Conservation (phyloP, 2,329 filamentous ascomycete genomes). For the Orbilia ellipsospora region DNA sequence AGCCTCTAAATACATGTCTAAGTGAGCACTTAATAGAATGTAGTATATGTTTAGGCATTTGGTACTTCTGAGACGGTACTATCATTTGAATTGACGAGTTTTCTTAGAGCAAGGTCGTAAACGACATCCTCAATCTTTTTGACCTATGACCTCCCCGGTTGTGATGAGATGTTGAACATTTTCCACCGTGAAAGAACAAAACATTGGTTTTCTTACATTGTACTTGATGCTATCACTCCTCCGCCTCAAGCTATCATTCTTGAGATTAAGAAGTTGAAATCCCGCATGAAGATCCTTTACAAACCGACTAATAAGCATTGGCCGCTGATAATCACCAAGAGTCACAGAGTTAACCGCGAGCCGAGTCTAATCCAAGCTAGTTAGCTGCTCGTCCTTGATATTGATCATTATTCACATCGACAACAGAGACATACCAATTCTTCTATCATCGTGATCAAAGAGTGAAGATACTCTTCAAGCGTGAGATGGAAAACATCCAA, state of each 20-base stretch:
- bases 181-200: too few relatives aligned
- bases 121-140: constrained; percentile 99
- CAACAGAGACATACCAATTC: constrained; percentile 71
- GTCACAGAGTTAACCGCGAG: constrained; percentile 95
- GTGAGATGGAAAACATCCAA: constrained; percentile 92
- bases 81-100: constrained; percentile 71
- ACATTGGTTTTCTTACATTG: constrained; percentile 65
- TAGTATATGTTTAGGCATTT: neutral
- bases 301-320: constrained; percentile 87
- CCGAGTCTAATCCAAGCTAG: constrained; percentile 68
- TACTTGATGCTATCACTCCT: constrained; percentile 96
- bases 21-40: neutral
- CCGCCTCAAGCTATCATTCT: constrained; percentile 91
- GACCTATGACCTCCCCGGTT: constrained; percentile 66
- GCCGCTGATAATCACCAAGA: constrained; percentile 84
- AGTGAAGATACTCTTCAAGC: constrained; percentile 95
- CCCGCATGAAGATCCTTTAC: constrained; percentile 95
- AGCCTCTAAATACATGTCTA: neutral
- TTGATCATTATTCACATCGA: neutral
- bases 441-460: constrained; percentile 85
- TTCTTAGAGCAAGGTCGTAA: constrained; percentile 90
- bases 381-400: constrained; percentile 8
- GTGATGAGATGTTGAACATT: neutral
- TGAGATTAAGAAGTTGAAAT: constrained; percentile 96
- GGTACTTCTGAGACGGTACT: constrained; percentile 33